Base-by-base conservation (phyloP, 441 rosid genomes). In the Jatropha multifida region DNA sequence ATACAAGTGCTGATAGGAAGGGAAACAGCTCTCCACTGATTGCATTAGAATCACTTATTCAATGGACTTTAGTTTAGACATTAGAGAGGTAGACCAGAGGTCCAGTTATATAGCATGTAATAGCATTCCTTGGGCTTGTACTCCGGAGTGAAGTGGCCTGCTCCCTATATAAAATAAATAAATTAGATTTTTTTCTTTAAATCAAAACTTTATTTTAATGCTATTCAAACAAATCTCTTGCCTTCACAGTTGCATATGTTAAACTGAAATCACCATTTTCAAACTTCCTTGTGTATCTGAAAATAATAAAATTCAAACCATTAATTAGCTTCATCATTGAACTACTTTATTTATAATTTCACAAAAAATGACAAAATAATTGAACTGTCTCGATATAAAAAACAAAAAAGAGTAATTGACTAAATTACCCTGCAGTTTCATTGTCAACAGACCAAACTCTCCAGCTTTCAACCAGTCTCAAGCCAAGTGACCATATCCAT, bases 181-280 rank as follows among this genome's bases (percentile, higher is more conserved):
- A 23, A 23, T 59, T 9, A 32, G 32, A 32, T 32, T 32, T 32
- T 32, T 32, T 11, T 60, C 8, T 9, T 4, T 42, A 3, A 42
- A 7, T 42, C 7, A 42, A 42, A 7, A 4, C 46, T 42, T 42
- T 42, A 60, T 60, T 9, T 60, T 60, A 10, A 10, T 15, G 15
- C 5, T 55, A 55, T 55, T 14, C 3, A 14, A 15, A 54, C 3
- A 54, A 17, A 54, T 42, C 7, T 4, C 46, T 42, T 4, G 7
- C 65, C 42, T 61, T 61, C 41, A 61, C 65, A 61, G 65, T 61
- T 6, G 65, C 65, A 32, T 27, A 61, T 61, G 65, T 61, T 32
- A 61, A 32, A 61, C 18, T 32, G 65, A 61, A 61, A 27, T 61
- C n/a, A 0, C 42, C 65, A 13, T 61, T 61, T 27, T 32, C 41